Base-by-base conservation (phyloP, 768 basidiomycete species). In the Candolleomyces aberdarensis region DNA sequence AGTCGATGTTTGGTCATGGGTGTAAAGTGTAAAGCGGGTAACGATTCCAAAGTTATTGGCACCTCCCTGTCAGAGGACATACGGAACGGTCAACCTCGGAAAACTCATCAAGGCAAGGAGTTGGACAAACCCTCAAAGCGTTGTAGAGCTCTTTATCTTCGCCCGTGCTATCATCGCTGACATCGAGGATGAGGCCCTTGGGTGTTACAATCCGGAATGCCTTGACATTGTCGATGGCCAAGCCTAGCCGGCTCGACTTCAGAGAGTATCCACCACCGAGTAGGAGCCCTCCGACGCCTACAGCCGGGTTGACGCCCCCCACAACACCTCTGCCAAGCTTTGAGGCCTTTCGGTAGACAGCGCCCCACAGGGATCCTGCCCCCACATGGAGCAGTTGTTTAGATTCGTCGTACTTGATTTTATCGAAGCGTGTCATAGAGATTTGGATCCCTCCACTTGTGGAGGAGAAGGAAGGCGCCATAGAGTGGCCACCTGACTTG, bases 11-110 rank as follows among this genome's bases (percentile, higher is more conserved):
- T 87, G 85, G 7, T 85, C 79, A 64, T 76, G 77, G 0, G 83
- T 75, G 60, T 79, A 79, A 19, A 88, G 58, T 0, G 80, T 83
- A 64, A 88, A 82, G 41, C 69, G 75, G 0, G 85, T 87, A 3
- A 87, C 83, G 39, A 87, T 82, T 0, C 87, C 87, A 61, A 85
- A 87, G 62, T 88, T 88, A 63, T 88, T 87, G 62, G 76, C 68
- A 13, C 85, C 86, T 36, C 87, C 87, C 83, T 86, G 62, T 11
- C 36, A 36, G 5, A 1, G 3, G 0, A 1, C 52, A 40, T 56
- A 48, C 17, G 43, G 13, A 31, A 6, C 3, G 14, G 31, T 13
- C 43, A 47, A 14, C 46, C 14, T 7, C 6, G 6, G 9, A 2
- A 17, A 3, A 47, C n/a, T 3, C 14, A 4, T 17, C 7, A 47